Base-by-base conservation (phyloP, 345 rosid genomes). In the Boechera stricta region DNA sequence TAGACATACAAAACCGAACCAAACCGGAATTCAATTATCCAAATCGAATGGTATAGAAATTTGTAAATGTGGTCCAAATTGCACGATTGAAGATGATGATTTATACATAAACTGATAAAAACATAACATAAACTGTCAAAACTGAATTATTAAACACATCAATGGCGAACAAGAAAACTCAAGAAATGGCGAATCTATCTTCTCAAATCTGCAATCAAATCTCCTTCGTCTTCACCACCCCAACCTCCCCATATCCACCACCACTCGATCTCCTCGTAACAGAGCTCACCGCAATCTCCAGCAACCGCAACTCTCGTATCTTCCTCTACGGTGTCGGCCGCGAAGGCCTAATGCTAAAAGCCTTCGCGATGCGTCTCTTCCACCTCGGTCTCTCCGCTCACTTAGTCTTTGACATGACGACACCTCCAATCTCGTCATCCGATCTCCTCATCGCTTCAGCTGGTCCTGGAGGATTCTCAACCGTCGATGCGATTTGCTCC, bases 271-370 rank as follows among this genome's bases (percentile, higher is more conserved):
- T 87, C 64, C 79, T 92, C 62, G 84, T 88, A 49, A 61, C 81
- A 15, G 87, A 84, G 41, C 74, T 94, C 62, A 15, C 90, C 51
- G 52, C 83, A 77, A 44, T 78, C 18, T 90, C 88, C 6, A 55
- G 76, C 74, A 82, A 79, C 54, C 35, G 26, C 31, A 82, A 74
- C 16, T 87, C 88, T 53, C 72, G 84, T 1, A 69, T 89, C 55
- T 89, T 91, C 87, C 92, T 91, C 76, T 89, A 92, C 71, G 97
- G 97, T 2, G 97, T 90, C 0, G 97, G 97, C 6, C 87, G 97
- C 10, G 97, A 90, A 69, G 97, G 97, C 1, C 91, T 92, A 8
- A 92, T 89, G 98, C 86, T 92, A 18, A 92, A 85, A 70, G 95
- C 87, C 69, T 84, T 94, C 0, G 89, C 97, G 79, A 94, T 90